phyloP scores from a whole-genome alignment of 345 rosid genomes.

The Citrus glauca region DNA sequence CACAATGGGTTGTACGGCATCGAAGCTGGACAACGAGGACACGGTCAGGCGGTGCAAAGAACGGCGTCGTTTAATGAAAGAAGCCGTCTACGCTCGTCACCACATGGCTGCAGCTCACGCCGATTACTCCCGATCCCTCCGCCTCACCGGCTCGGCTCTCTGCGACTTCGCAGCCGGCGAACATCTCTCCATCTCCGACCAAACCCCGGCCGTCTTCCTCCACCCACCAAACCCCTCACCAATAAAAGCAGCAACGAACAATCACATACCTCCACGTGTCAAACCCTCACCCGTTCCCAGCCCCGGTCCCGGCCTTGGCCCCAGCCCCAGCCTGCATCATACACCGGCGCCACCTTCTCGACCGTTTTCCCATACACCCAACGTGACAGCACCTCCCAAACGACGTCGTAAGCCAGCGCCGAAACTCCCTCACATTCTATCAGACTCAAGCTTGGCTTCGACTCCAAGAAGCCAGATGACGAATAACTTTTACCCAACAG shows the following conservation, averaged over 20 bases:
- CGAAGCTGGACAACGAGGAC: slow-evolving; percentile 93
- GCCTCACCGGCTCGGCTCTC: slow-evolving; percentile 84
- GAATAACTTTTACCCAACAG: slow-evolving; percentile 52
- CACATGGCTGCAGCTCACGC: slow-evolving; percentile 89
- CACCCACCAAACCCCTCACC: slow-evolving; percentile 31
- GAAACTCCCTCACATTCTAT: slow-evolving; percentile 85
- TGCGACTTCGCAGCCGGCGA: slow-evolving; percentile 77
- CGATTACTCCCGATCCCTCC: slow-evolving; percentile 88
- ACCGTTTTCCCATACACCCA: slow-evolving; percentile 33
- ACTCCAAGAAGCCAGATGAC: slow-evolving; percentile 63
- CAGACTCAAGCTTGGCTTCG: slow-evolving; percentile 73
- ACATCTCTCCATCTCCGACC: slow-evolving; percentile 68
- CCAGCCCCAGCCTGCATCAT: slow-evolving; percentile 38
- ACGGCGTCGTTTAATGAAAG: slow-evolving; percentile 92
- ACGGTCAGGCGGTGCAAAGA: slow-evolving; percentile 90
- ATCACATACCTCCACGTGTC: slow-evolving; percentile 35
- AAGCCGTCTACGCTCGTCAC: slow-evolving; percentile 82
- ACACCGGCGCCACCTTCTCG: slow-evolving; percentile 38
- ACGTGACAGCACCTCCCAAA: slow-evolving; percentile 40
- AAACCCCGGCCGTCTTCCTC: slow-evolving; percentile 81
- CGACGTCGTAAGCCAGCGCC: slow-evolving; percentile 42
- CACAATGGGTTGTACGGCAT: slow-evolving; percentile 85
- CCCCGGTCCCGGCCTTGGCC: slow-evolving; percentile 33
- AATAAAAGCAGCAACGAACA: slow-evolving; percentile 4
- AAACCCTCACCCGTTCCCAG: slow-evolving; percentile 45